These are phyloP conservation scores for Pseudogymnoascus sp. DNA, from an alignment of 2,329 filamentous ascomycete genomes.

Conservation along the genomic window DNA sequence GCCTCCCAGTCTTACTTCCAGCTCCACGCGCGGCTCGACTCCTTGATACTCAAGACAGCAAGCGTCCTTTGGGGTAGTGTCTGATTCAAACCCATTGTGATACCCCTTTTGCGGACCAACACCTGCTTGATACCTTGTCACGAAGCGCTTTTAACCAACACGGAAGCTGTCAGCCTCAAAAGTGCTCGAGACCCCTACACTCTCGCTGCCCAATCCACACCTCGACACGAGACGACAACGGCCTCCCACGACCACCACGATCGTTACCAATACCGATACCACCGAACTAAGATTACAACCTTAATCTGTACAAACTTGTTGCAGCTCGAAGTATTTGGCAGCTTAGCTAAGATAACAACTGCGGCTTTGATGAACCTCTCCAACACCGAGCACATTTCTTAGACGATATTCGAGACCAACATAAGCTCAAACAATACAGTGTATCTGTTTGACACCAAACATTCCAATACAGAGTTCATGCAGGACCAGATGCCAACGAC, in stretches of 20 bases:
- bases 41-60: background rate
- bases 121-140: background rate
- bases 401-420: constrained; percentile 1
- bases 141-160: background rate
- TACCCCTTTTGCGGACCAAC: background rate
- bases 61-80: constrained; percentile 3
- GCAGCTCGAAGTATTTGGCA: background rate
- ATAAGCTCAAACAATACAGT: background rate
- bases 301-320: background rate
- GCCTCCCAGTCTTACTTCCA: constrained; percentile 1
- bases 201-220: constrained; percentile 7
- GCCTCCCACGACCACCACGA: constrained; percentile 1
- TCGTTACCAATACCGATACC: background rate
- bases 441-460: background rate
- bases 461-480: background rate
- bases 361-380: background rate
- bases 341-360: background rate
- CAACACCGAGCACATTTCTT: background rate
- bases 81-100: background rate
- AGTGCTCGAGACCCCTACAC: background rate
- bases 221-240: background rate
- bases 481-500: constrained; percentile 1
- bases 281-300: background rate
- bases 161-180: background rate
- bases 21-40: constrained; percentile 2